phyloP scores from a whole-genome alignment of 176 grass and related monocot genomes.

The Microstegium vimineum region DNA sequence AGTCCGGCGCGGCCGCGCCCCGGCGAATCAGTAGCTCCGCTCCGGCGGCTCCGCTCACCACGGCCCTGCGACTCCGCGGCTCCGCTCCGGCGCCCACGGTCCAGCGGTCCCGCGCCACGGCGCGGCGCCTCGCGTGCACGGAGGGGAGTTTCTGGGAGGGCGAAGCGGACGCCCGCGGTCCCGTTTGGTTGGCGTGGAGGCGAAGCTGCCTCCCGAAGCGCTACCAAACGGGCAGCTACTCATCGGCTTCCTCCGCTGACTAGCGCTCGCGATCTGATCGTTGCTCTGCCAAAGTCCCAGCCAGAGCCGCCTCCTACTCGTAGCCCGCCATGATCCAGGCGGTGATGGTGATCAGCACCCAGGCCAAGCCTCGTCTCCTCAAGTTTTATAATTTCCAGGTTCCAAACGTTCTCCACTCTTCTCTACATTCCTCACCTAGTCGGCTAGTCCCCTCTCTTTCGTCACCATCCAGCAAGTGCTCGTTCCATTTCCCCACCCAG shows the following conservation, averaged over 20 bases:
- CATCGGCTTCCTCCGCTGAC: not conserved
- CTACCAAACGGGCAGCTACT: not conserved
- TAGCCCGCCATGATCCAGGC: conserved; percentile 71
- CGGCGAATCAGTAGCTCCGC: no score
- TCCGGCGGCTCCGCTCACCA: not conserved
- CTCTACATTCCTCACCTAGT: not conserved
- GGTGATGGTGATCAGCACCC: conserved; percentile 89
- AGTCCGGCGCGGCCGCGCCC: no score
- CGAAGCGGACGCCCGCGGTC: not conserved
- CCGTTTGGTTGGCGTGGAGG: not conserved
- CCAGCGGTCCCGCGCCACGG: not conserved
- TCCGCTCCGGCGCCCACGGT: not conserved
- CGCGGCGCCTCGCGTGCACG: no score
- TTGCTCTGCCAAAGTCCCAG: not conserved
- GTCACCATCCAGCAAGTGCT: not conserved
- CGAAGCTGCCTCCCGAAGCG: not conserved
- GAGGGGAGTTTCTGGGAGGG: not conserved
- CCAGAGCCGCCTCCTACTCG: not conserved
- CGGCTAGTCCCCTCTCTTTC: not conserved
- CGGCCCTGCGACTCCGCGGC: not conserved
- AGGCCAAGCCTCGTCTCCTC: conserved; percentile 81
- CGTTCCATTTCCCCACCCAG: conserved; percentile 17
- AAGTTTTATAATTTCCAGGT: conserved; percentile 93
- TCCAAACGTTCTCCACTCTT: not conserved
- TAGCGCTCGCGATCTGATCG: not conserved